Base-by-base conservation (phyloP, 805 yeast genomes). In the Cyberlindnera samutprakarnensis region DNA sequence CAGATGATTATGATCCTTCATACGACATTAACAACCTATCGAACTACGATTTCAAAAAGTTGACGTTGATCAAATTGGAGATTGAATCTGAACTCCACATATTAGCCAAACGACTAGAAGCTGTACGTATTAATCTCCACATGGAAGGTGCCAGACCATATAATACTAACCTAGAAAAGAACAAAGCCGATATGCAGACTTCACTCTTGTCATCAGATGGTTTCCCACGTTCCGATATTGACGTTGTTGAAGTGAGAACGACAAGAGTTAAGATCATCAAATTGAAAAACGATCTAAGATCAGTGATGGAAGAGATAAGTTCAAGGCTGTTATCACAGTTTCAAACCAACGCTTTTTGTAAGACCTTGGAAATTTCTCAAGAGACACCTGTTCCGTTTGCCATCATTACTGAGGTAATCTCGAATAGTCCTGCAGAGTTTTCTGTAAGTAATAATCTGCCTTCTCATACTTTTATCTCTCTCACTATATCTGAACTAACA, bases 161-260 rank as follows among this genome's bases (percentile, higher is more conserved):
- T 7, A 14, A 6, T 11, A 25, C 30, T 32, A 29, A 28, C 28
- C 22, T n/a, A 14, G 4, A 46, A 6, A 40, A 57, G 36, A 72
- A 73, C 41, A 57, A 63, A 10, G 75, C 65, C 4, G 77, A 71
- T 42, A 76, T 85, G 84, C 54, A 67, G 16, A 77, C 88, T 2
- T 64, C 75, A 0, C 55, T 90, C 36, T 56, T 83, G 2, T 72
- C 80, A 0, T 37, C 47, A 0, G 95, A 90, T 48, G 96, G 96
- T 14, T 90, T 72, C 46, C 98, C 98, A 1, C 61, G 96, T 26
- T 54, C 64, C 13, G 96, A 90, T 49, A 67, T 90, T 18, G 94
- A 90, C 47, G 81, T 90, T 5, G 73, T 86, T 3, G 70, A 69
- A 31, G 64, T 86, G 10, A 61, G 95, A 32, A 53, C 70, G 8